Evolutionary conservation across 441 rosid species (phyloP), one percentile per base, ranked within the genome.

Genomic region (Euphorbia corollata): DNA sequence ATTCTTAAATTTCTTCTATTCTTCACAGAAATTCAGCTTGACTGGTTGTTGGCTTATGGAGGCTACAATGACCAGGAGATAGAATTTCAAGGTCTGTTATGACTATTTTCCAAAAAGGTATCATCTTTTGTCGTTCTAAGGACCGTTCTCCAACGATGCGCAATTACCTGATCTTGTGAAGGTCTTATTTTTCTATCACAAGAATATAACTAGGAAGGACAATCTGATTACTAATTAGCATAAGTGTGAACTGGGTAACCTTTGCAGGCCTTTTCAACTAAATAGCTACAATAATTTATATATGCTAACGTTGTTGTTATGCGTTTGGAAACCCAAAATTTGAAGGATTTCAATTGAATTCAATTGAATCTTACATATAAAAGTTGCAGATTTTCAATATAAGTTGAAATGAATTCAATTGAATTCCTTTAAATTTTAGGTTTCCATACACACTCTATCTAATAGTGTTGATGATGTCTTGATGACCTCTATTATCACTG

Each of bases 131-230:
- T 30, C 59, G 15, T 63, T 64, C 12, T 45, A 55, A 7, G 56
- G 63, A 38, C 48, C n/a, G 34, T 34, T 45, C 32, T 27, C 32
- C 4, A 15, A 45, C 13, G 39, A 23, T 65, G 61, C 27, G 58
- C 39, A 7, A n/a, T 61, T 54, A 20, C 64, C 32, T 48, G 60
- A 56, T 36, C 24, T 68, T 57, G 64, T 73, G 65, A 39, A 27
- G 48, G 61, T 60, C 30, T 45, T 18, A 51, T 1, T 67, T 45
- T 66, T 34, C 65, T 43, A 15, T 64, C 61, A 68, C 61, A 68
- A 55, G 67, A 41, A 27, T 15, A 59, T 48, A 55, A 66, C 34
- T 16, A 43, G 50, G 32, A 27, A 27, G 32, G 32, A 19, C 23
- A 22, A 34, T 62, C 48, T 10, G 64, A 19, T 67, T 30, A 30